These are phyloP conservation scores for Pseudogymnoascus sp. DNA, from an alignment of 2,329 filamentous ascomycete species.

Conservation along the genomic window DNA sequence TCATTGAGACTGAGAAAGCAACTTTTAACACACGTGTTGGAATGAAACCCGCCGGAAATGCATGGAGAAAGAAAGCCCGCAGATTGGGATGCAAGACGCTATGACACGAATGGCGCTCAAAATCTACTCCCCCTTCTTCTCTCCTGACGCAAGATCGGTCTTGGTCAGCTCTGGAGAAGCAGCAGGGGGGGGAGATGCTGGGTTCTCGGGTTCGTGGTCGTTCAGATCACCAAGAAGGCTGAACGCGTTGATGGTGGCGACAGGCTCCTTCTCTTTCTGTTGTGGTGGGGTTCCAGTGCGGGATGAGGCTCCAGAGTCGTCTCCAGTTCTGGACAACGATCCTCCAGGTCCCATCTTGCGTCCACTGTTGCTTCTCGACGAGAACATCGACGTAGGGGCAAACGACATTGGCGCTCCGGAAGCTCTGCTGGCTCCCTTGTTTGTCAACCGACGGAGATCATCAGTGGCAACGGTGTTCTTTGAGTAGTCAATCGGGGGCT, in stretches of 20 bases:
- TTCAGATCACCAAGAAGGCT: constrained; percentile 44
- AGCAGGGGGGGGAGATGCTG: constrained; percentile 62
- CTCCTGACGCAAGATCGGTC: constrained; percentile 43
- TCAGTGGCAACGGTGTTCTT: constrained; percentile 84
- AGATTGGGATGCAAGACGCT: constrained; percentile 36
- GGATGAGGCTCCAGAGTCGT: constrained; percentile 82
- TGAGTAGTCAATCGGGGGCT: constrained; percentile 60
- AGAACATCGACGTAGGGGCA: constrained; percentile 80
- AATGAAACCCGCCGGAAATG: constrained; percentile 37
- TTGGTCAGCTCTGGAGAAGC: constrained; percentile 61
- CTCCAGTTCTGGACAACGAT: constrained; percentile 63
- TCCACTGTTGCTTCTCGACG: constrained; percentile 84
- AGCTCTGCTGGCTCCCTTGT: constrained; percentile 53
- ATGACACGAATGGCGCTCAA: constrained; percentile 12
- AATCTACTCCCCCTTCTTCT: constrained; percentile 37
- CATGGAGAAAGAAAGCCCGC: constrained; percentile 34
- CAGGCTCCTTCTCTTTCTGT: constrained; percentile 53
- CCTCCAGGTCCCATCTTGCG: constrained; percentile 71
- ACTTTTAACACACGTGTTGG: constrained; percentile 39
- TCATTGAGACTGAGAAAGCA: constrained; percentile 36
- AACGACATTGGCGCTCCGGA: constrained; percentile 48
- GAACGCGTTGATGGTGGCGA: constrained; percentile 80
- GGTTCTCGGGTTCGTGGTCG: constrained; percentile 48
- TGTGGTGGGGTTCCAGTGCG: constrained; percentile 82
- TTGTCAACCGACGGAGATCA: constrained; percentile 74